Evolutionary conservation across 495 filamentous ascomycete genomes (phyloP).

Genomic region (Massariosphaeria phaeospora): DNA sequence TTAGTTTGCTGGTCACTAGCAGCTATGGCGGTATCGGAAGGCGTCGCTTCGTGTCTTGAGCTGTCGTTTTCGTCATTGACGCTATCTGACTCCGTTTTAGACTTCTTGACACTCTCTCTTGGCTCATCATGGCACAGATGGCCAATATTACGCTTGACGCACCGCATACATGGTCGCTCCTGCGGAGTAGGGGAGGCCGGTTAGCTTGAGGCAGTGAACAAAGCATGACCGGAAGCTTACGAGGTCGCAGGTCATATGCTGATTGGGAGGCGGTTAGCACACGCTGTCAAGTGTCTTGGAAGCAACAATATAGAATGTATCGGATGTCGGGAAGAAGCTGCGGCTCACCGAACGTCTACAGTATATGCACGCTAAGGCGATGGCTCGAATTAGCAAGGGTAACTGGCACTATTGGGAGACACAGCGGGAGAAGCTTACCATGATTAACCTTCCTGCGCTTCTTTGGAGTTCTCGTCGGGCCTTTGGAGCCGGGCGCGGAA

Average conservation of each 20-base stretch:
- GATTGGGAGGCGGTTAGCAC: conserved; percentile 42
- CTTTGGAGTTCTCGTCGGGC: conserved; percentile 53
- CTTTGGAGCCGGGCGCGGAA: conserved; percentile 24
- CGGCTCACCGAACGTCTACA: conserved; percentile 95
- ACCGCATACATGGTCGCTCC: conserved; percentile 95
- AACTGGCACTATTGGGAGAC: conserved; percentile 27
- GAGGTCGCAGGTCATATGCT: conserved; percentile 99
- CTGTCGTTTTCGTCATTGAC: conserved; percentile 49
- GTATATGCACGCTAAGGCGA: conserved; percentile 83
- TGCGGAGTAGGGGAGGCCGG: conserved; percentile 44
- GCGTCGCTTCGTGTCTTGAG: conserved; percentile 21
- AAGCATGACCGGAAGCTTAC: conserved; percentile 56
- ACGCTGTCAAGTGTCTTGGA: conserved; percentile 27
- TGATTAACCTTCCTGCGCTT: conserved; percentile 99
- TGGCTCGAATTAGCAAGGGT: conserved; percentile 41
- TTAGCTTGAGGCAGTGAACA: conserved; percentile 16
- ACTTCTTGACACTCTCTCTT: conserved; percentile 69
- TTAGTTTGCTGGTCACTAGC: conserved; percentile 22
- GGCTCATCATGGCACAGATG: conserved; percentile 98
- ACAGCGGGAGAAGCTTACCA: conserved; percentile 53
- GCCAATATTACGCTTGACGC: conserved; percentile 98
- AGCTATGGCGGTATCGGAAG: conserved; percentile 25
- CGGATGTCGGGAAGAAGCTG: conserved; percentile 18
- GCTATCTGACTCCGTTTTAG: conserved; percentile 63
- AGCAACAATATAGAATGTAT: conserved; percentile 7